A percentile compares a stretch with the other conserved stretches of the same genome.
Conservation (phyloP, 208 protist genomes). For the Crithidia bombi region DNA sequence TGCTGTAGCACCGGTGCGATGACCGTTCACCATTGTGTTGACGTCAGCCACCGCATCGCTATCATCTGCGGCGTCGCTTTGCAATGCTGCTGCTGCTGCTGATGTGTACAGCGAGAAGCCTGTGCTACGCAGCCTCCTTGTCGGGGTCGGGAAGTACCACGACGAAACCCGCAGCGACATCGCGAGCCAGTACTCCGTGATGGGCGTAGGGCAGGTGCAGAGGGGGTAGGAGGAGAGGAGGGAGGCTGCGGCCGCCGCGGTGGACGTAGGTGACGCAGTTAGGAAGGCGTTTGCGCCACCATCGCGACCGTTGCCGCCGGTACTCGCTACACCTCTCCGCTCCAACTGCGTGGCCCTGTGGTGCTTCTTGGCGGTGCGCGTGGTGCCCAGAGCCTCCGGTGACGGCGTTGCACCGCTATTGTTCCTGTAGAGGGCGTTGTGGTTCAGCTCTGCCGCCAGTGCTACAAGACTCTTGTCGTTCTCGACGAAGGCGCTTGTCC, state of each 20-base stretch:
- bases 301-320: too few relatives aligned
- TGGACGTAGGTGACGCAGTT: neutral
- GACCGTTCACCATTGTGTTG: neutral
- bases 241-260: slow-evolving; percentile 2
- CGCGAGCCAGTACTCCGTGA: slow-evolving; percentile 35
- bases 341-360: too few relatives aligned
- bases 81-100: neutral
- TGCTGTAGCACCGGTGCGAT: neutral
- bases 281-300: too few relatives aligned
- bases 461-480: slow-evolving; percentile 10
- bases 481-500: slow-evolving; percentile 16
- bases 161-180: slow-evolving; percentile 24
- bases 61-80: neutral
- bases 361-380: too few relatives aligned
- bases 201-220: slow-evolving; percentile 10
- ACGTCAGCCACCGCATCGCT: neutral
- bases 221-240: slow-evolving; percentile 35
- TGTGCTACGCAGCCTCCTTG: neutral
- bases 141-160: slow-evolving; percentile 23
- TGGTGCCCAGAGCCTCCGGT: too few relatives aligned
- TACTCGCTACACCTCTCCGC: too few relatives aligned
- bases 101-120: slow-evolving; percentile 11
- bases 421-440: neutral
- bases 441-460: slow-evolving; percentile 17
- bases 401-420: neutral